Evolutionary conservation across 192 early-diverging fungal species (phyloP), one percentile per base, ranked within the genome.

Genomic region (Linnemannia exigua): DNA sequence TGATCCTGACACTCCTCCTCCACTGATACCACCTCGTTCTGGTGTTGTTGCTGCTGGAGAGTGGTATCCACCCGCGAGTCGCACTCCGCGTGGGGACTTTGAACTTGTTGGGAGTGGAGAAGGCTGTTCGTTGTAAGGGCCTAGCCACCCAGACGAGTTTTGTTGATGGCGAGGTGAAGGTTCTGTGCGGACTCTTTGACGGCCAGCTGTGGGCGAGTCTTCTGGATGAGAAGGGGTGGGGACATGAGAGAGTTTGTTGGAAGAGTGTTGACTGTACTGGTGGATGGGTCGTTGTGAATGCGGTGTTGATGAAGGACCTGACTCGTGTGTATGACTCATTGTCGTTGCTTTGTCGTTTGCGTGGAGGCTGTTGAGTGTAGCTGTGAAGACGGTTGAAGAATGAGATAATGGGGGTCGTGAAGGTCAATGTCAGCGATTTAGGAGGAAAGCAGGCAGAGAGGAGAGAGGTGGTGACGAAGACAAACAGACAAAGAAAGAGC

Each of bases 141-240:
- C 84, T 31, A 86, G 48, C 84, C 84, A 86, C 1, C 74, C 75
- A 58, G 84, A 77, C n/a, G 84, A 72, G 35, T 61, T 51, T 31
- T 79, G 84, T 20, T 74, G 72, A 70, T 79, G 84, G 25, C 84
- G 84, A 28, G 79, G 79, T 3, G 83, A 79, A 7, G 78, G 83
- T 41, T 86, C 84, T 19, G 84, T 80, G 12, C 78, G 67, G 31
- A 80, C 79, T 36, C 84, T 38, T 36, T 86, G 84, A 17, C 84
- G 67, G 33, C 82, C 77, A 36, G 72, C 25, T 31, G 61, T 48
- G 67, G 35, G 68, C 38, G 69, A 71, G 47, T 75, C 83, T 22
- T 75, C 83, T 51, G 69, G 67, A 47, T 58, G 63, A 28, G 72
- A 17, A 20, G 58, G 35, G 20, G 63, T 19, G 20, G 66, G 33